Evolutionary conservation across 2,329 filamentous ascomycete species (phyloP), one percentile per base, ranked within the genome.

Genomic region (Penicillium sp.): DNA sequence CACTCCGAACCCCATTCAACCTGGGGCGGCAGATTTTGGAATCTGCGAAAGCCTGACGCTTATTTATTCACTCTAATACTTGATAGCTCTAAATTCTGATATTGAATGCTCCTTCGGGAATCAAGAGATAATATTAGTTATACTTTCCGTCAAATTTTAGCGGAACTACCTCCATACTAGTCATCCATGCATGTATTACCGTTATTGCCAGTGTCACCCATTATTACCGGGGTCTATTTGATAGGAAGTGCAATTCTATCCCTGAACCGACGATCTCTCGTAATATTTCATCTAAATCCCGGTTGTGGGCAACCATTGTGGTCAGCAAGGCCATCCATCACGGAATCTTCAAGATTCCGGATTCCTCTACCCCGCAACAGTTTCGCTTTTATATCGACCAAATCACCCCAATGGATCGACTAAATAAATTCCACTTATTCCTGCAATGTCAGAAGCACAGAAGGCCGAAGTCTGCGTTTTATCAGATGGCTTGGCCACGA

Each of bases 271-370:
- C 10, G 8, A 49, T n/a, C 15, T 30, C 17, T n/a, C 17, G 45
- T 47, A 47, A 47, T n/a, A 26, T 28, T 17, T 17, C 28, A 3
- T 26, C 24, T 12, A 5, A 8, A 17, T 7, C 24, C 44, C 44
- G 3, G 1, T 44, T 9, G 44, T 17, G 45, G 24, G 17, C 15
- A 49, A 4, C 28, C 26, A 28, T 30, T 28, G 26, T 24, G 44
- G 44, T 28, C 13, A 28, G 15, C 44, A 28, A 28, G 15, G 26
- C 26, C 17, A 17, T 30, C 26, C 45, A 10, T 30, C 15, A 9
- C 44, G 56, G 44, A 37, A 55, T 55, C 50, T 53, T 53, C n/a
- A 53, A 53, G 50, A 53, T 51, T 51, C 28, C 28, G 49, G 9
- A 13, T 19, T 17, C 17, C 28, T 4, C 7, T 35, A 35, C 49